A percentile compares a stretch with the other conserved stretches of the same genome.
phyloP scores from a whole-genome alignment of 1,139 yeast species.

The Maudiozyma humilis region DNA sequence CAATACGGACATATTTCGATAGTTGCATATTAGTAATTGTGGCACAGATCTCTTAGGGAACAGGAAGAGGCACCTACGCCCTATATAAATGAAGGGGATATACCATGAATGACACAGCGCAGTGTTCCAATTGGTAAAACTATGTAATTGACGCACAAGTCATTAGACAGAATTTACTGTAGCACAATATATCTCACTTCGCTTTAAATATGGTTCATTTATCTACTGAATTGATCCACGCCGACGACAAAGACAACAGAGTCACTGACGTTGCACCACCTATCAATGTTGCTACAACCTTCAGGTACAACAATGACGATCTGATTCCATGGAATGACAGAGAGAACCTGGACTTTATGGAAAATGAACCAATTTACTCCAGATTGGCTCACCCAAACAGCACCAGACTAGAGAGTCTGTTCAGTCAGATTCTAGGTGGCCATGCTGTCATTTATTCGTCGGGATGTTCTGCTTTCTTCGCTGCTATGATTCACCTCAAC shows the following conservation, averaged over 20 bases:
- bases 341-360: slow-evolving; percentile 31
- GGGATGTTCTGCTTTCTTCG: slow-evolving; percentile 76
- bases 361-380: slow-evolving; percentile 46
- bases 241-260: slow-evolving; percentile 42
- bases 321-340: slow-evolving; percentile 36
- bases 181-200: too few species aligned
- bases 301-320: slow-evolving; percentile 48
- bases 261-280: slow-evolving; percentile 54
- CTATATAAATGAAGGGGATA: background rate
- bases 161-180: too few species aligned
- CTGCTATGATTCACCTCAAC: slow-evolving; percentile 58
- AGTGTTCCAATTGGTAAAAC: too few species aligned
- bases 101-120: too few species aligned
- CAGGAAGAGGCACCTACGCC: background rate
- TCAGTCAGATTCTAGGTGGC: slow-evolving; percentile 49
- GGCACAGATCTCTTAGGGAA: background rate
- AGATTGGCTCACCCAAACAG: slow-evolving; percentile 68
- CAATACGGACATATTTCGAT: background rate
- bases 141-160: too few species aligned
- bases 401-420: slow-evolving; percentile 55
- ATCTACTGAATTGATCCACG: slow-evolving; percentile 52
- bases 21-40: background rate
- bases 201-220: slow-evolving; percentile 26
- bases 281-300: slow-evolving; percentile 75
- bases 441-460: slow-evolving; percentile 62